These are phyloP conservation scores for Eucalyptus virginea DNA, from an alignment of 345 rosid species.

Conservation along the genomic window DNA sequence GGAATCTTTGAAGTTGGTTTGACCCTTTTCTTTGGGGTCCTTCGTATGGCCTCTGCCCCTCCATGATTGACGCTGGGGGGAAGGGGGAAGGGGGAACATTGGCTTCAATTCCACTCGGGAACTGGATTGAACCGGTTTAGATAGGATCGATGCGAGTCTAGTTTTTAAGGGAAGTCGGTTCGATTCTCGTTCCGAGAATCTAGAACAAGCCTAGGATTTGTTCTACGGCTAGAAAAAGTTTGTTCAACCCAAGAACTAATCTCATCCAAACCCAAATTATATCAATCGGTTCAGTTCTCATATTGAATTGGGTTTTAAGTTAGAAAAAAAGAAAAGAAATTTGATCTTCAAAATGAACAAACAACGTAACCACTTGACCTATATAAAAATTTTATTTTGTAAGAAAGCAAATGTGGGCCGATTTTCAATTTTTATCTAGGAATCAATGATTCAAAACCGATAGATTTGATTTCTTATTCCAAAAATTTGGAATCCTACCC, in stretches of 20 bases:
- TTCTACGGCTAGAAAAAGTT: neutral
- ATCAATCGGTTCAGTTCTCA: accelerated
- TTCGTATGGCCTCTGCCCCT: neutral
- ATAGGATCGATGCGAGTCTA: neutral
- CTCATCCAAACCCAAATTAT: neutral
- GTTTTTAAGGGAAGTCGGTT: too few relatives aligned
- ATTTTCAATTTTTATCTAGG: accelerated
- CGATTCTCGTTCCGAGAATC: accelerated
- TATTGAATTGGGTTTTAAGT: neutral
- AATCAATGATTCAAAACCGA: neutral
- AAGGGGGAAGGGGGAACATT: too few relatives aligned
- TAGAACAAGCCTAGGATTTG: neutral
- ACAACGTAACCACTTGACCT: neutral
- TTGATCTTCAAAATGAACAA: neutral
- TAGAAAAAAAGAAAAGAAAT: accelerated
- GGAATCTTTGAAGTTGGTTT: neutral
- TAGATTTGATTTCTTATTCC: neutral
- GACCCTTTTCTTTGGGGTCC: too few relatives aligned
- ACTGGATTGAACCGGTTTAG: accelerated
- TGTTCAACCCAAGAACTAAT: accelerated
- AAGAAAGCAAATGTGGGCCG: neutral
- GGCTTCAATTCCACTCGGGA: accelerated
- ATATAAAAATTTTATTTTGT: too few relatives aligned
- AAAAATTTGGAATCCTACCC: neutral
- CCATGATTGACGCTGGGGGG: neutral